Base-by-base conservation (phyloP, 495 filamentous ascomycete genomes). In the Collariella sp. region DNA sequence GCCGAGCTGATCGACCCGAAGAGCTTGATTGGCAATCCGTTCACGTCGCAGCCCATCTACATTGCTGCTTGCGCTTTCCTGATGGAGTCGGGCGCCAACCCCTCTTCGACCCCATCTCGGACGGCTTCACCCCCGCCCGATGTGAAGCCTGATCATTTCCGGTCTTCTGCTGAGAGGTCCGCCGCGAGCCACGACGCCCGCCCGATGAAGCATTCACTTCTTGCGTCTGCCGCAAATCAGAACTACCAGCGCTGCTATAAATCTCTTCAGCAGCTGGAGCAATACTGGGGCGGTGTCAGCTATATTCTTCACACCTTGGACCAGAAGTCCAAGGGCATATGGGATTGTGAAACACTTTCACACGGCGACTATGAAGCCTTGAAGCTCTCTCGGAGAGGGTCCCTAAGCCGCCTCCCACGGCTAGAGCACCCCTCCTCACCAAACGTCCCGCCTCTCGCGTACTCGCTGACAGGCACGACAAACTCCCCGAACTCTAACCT, bases 1-100 rank as follows among this genome's bases (percentile, higher is more conserved):
- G 83, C 86, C 0, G 87, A 91, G 60, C 67, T 88, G 4, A 82
- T 89, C 38, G 86, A 90, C 67, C 83, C 84, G 2, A 84, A 84
- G 68, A 87, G 87, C 56, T 85, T 88, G 55, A 85, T 87, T 46
- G 86, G 86, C 10, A 91, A 91, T 52, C 88, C 88, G 1, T 94
- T 94, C 52, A 94, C 86, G 2, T 89, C 84, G 26, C 88, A 94
- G 67, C 88, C 88, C 11, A 89, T 94, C 62, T 94, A 91, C 62
- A 89, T 94, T 60, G 88, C 87, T 3, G 88, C 86, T 7, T 91
- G 87, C 62, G 87, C 87, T 5, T 94, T 94, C 58, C 70, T 94
- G 15, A 85, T 88, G 75, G 88, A 94, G 60, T 85, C 85, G 15
- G 81, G 71, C n/a, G 75, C 83, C 44, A 81, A 73, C 38, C 67